Conservation (phyloP, 2,329 filamentous ascomycete genomes). For the Camillea tinctor region DNA sequence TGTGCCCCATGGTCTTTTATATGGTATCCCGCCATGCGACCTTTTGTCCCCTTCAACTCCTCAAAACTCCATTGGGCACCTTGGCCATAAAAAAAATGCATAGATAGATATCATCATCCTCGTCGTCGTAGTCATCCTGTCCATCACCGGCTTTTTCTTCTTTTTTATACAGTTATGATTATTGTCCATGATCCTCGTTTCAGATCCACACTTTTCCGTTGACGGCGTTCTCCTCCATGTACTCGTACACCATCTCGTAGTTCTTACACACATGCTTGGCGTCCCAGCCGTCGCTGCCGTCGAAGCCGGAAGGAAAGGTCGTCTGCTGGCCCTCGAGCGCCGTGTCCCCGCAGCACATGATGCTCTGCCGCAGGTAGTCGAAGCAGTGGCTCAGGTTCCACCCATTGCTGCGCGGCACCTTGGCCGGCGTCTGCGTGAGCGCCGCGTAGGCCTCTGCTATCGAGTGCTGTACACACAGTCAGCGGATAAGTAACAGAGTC, state of each 20-base stretch:
- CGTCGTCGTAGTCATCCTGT: too few species aligned
- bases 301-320: constrained; percentile 36
- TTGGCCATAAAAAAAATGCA: neutral
- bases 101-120: too few species aligned
- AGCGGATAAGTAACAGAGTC: too few species aligned
- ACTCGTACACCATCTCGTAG: constrained; percentile 34
- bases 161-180: too few species aligned
- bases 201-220: constrained; percentile 39
- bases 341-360: constrained; percentile 32
- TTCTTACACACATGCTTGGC: constrained; percentile 43
- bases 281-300: constrained; percentile 43
- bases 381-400: constrained; percentile 43
- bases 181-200: constrained; percentile 4
- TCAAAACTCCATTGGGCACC: neutral
- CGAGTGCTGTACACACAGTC: constrained; percentile 20
- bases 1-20: neutral
- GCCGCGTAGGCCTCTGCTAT: constrained; percentile 39
- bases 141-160: too few species aligned
- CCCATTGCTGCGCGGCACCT: constrained; percentile 30
- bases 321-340: constrained; percentile 38
- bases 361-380: constrained; percentile 26
- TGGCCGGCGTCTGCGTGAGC: constrained; percentile 25
- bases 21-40: constrained; percentile 5
- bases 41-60: constrained; percentile 6
- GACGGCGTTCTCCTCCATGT: constrained; percentile 35